These are phyloP conservation scores for Wickerhamiella nectarea DNA, from an alignment of 805 yeast genomes.

Conservation along the genomic window DNA sequence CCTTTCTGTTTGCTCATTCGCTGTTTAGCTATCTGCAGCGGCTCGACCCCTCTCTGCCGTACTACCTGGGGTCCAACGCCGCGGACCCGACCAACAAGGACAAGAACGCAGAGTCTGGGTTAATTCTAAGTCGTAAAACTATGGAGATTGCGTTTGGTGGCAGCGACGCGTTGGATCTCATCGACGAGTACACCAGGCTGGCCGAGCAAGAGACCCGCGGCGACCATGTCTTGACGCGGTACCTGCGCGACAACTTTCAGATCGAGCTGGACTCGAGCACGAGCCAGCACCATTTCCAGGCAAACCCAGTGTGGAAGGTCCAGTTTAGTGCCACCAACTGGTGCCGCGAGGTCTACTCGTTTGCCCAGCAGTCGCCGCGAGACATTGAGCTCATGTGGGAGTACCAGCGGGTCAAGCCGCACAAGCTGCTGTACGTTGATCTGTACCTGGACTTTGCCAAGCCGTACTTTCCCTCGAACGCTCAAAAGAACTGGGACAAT, in stretches of 20 bases:
- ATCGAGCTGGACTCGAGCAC: slow-evolving; percentile 11
- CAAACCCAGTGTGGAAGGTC: slow-evolving; percentile 17
- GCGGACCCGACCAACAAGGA: slow-evolving; percentile 7
- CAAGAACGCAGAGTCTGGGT: slow-evolving; percentile 13
- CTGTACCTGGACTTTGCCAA: slow-evolving; percentile 21
- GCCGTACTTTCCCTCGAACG: slow-evolving; percentile 14
- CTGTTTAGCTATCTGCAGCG: slow-evolving; percentile 11
- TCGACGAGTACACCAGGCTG: slow-evolving; percentile 12
- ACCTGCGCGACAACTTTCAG: slow-evolving; percentile 12
- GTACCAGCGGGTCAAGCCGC: slow-evolving; percentile 15
- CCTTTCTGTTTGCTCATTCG: slow-evolving; percentile 12
- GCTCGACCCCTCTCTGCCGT: slow-evolving; percentile 13
- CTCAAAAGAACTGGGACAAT: slow-evolving; percentile 23
- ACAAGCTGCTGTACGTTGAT: slow-evolving; percentile 17
- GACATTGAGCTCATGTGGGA: slow-evolving; percentile 19
- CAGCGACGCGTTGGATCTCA: slow-evolving; percentile 1
- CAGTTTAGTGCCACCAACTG: slow-evolving; percentile 17
- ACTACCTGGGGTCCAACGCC: slow-evolving; percentile 13
- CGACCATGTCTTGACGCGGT: slow-evolving; percentile 20
- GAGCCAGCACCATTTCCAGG: slow-evolving; percentile 20
- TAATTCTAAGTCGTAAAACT: slow-evolving; percentile 16
- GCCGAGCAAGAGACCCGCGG: slow-evolving; percentile 18
- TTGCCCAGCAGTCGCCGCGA: slow-evolving; percentile 16
- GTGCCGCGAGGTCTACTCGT: slow-evolving; percentile 21
- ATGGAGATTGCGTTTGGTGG: slow-evolving; percentile 15